Evolutionary conservation across 768 basidiomycete species (phyloP), one percentile per base, ranked within the genome.

Genomic region (Collybiopsis confluens): DNA sequence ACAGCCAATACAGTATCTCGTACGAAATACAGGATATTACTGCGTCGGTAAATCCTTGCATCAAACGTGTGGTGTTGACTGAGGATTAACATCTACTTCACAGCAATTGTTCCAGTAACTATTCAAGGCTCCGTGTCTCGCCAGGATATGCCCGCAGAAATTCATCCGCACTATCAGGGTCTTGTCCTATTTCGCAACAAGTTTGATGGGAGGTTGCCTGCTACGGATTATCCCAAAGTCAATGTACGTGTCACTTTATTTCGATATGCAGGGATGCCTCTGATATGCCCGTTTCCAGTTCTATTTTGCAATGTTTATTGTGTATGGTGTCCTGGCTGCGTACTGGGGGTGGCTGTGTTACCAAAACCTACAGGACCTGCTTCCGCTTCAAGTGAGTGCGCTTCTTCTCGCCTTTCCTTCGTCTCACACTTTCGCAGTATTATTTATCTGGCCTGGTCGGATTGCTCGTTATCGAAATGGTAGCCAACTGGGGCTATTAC

Each of bases 141-240:
- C 48, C 65, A 67, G 27, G 74, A 73, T 57, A 72, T 75, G 21
- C 59, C 71, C 47, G 76, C 80, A 55, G 79, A 82, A 63, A 69
- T 81, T 58, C 94, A 97, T 63, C 86, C 93, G 23, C 74, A 78
- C 18, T 98, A 93, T 68, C 72, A 75, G 9, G 95, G 93, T 13
- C 71, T 74, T 30, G 88, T 98, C 35, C 72, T 89, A 43, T 98
- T 99, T 76, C 80, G 78, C 61, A 98, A 97, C 68, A 82, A 78
- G 2, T 98, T 98, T 64, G 75, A 87, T 24, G 97, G 97, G 18
- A 82, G 89, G 65, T 76, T 99, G 20, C 82, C 96, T 11, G 94
- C 95, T 5, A 81, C 90, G 4, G 97, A 99, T 66, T 97, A 98
- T 68, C 97, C 97, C 10, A 98, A 98, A 83, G 90, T 98, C 66